Percentiles rank a stretch among this genome's conserved stretches.
These are phyloP conservation scores for Asparagopsis taxiformis DNA, from an alignment of 31 red algal genomes.

Conservation along the genomic window DNA sequence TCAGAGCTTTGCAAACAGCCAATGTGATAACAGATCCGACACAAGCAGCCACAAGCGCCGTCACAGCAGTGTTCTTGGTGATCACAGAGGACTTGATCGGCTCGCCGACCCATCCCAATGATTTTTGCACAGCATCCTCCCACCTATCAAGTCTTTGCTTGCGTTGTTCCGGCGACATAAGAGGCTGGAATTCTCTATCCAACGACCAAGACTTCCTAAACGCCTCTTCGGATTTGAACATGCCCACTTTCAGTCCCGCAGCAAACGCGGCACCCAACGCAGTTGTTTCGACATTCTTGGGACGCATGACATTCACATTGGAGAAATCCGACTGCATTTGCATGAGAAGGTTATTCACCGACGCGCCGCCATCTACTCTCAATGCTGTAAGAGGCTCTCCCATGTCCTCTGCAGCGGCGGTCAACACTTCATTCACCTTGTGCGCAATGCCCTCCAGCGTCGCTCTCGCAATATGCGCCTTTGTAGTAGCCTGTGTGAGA, in stretches of 20 bases:
- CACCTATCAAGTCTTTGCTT: constrained; percentile 22
- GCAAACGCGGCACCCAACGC: constrained; percentile 91
- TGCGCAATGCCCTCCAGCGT: constrained; percentile 76
- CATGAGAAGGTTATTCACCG: constrained; percentile 74
- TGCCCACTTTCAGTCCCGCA: constrained; percentile 66
- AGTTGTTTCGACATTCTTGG: constrained; percentile 81
- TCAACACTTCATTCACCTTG: constrained; percentile 72
- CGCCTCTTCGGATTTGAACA: constrained; percentile 51
- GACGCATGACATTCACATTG: constrained; percentile 59
- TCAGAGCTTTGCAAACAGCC: no score
- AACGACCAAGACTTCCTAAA: constrained; percentile 54
- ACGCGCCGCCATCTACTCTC: constrained; percentile 88
- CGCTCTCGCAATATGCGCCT: constrained; percentile 86
- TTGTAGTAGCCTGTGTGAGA: constrained; percentile 73
- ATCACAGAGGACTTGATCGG: neutral
- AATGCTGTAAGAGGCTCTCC: constrained; percentile 54
- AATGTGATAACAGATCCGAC: neutral
- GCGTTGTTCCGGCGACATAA: constrained; percentile 47
- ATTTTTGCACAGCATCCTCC: constrained; percentile 65
- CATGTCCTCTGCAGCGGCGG: constrained; percentile 45
- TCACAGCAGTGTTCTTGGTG: neutral
- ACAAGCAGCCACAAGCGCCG: neutral
- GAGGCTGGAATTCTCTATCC: constrained; percentile 55
- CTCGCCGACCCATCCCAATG: constrained; percentile 58
- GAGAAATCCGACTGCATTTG: constrained; percentile 91